A percentile compares a stretch with the other conserved stretches of the same genome.
These are phyloP conservation scores for Nelumbo lutea DNA, from an alignment of 164 flowering plant genomes.

Conservation along the genomic window DNA sequence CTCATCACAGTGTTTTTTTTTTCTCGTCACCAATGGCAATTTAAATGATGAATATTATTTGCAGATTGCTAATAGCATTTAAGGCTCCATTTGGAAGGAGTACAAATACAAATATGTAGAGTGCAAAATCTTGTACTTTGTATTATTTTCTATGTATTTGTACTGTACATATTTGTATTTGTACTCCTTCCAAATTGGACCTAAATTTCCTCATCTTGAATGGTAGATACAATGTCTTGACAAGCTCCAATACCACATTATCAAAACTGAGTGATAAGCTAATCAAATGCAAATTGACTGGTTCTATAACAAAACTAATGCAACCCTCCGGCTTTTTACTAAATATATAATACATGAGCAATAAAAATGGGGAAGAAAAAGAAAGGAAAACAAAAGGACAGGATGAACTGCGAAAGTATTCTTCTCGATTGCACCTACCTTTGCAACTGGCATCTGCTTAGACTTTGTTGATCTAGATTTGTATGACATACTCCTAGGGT, in stretches of 20 bases:
- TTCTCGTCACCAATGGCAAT: too few species aligned
- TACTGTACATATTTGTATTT: too few species aligned
- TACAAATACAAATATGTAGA: too few species aligned
- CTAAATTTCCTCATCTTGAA: neutral
- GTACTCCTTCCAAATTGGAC: too few species aligned
- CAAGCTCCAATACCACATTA: neutral
- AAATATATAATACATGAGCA: neutral
- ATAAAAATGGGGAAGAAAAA: neutral
- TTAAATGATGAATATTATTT: too few species aligned
- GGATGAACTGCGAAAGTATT: neutral
- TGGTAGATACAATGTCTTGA: neutral
- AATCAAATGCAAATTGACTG: neutral
- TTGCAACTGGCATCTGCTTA: slow-evolving; percentile 62
- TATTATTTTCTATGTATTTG: too few species aligned
- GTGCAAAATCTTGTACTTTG: too few species aligned
- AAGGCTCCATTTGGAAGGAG: too few species aligned
- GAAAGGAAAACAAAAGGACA: neutral
- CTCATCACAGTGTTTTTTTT: too few species aligned
- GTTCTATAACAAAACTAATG: neutral
- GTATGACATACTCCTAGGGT: slow-evolving; percentile 53
- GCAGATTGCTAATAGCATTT: too few species aligned
- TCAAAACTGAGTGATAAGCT: neutral
- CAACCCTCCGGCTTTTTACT: neutral
- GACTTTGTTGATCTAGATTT: slow-evolving; percentile 42
- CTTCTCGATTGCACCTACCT: slow-evolving; percentile 36